Evolutionary conservation across 2,329 filamentous ascomycete species (phyloP).

Genomic region (Sporothrix inflata): DNA sequence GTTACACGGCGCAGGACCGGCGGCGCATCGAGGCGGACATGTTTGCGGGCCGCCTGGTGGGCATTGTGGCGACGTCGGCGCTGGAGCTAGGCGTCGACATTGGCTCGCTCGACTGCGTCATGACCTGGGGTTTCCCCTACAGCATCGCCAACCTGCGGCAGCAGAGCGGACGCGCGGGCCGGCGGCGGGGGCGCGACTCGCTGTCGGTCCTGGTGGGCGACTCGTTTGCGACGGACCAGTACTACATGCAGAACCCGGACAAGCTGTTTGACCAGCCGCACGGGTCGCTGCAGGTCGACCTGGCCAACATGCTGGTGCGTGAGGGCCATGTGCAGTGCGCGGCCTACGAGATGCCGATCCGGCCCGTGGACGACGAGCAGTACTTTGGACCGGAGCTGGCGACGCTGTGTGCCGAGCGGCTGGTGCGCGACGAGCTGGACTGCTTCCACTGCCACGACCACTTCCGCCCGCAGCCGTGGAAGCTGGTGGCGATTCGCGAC

Average conservation of each 20-base stretch:
- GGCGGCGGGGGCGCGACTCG: constrained; percentile 89
- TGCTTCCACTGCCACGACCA: constrained; percentile 90
- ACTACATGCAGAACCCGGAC: constrained; percentile 95
- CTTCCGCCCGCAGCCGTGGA: constrained; percentile 83
- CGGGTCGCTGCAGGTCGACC: constrained; percentile 83
- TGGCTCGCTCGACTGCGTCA: constrained; percentile 87
- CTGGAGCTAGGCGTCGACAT: constrained; percentile 95
- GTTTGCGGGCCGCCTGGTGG: constrained; percentile 92
- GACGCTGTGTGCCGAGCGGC: constrained; percentile 71
- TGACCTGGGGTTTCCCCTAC: constrained; percentile 93
- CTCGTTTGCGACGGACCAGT: constrained; percentile 86
- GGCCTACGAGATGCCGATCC: constrained; percentile 90
- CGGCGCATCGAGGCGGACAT: constrained; percentile 90
- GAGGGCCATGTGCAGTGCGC: constrained; percentile 97
- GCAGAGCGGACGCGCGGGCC: constrained; percentile 89
- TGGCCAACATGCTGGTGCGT: constrained; percentile 87
- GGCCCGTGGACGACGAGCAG: constrained; percentile 69
- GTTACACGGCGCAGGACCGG: constrained; percentile 90
- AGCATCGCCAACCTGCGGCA: constrained; percentile 93
- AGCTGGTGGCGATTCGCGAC: constrained; percentile 84
- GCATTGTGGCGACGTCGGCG: constrained; percentile 91
- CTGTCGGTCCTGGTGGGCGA: constrained; percentile 89
- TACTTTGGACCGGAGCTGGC: constrained; percentile 80
- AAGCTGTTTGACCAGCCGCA: constrained; percentile 93
- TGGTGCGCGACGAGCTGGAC: constrained; percentile 73